Percentiles rank a stretch among this genome's conserved stretches.
phyloP scores from a whole-genome alignment of 2,329 filamentous ascomycete genomes.

The Ophiostoma sp. region DNA sequence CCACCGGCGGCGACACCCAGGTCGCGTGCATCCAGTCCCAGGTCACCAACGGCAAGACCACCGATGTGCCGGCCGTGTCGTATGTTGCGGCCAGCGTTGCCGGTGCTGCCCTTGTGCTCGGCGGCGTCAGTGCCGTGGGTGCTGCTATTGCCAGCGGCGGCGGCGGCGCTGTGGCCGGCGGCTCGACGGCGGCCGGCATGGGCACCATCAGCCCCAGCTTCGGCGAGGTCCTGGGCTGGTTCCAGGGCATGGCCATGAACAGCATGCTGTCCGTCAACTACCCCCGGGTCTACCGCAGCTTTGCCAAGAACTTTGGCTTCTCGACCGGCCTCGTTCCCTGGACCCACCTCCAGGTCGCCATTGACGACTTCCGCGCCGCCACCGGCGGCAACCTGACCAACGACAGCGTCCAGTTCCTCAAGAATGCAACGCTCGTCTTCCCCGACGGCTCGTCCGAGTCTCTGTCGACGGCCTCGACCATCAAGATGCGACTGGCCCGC shows the following conservation, averaged over 20 bases:
- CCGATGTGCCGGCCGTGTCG: constrained; percentile 67
- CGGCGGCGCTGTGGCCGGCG: constrained; percentile 45
- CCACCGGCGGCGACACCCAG: constrained; percentile 28
- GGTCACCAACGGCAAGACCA: constrained; percentile 83
- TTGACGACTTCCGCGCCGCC: constrained; percentile 72
- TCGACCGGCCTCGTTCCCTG: constrained; percentile 79
- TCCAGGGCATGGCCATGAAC: constrained; percentile 90
- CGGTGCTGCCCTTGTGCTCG: constrained; percentile 71
- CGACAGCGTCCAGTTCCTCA: constrained; percentile 69
- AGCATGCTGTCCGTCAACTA: constrained; percentile 93
- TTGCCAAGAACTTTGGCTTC: constrained; percentile 90
- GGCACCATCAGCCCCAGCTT: constrained; percentile 76
- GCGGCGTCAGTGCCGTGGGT: constrained; percentile 61
- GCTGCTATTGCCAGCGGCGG: constrained; percentile 42
- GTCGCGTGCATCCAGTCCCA: constrained; percentile 79
- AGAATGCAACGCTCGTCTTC: constrained; percentile 70
- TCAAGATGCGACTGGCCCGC: constrained; percentile 53
- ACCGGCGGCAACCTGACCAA: constrained; percentile 84
- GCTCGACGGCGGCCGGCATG: constrained; percentile 45
- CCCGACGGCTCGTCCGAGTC: constrained; percentile 49
- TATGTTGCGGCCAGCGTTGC: constrained; percentile 81
- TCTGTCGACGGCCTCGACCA: constrained; percentile 37
- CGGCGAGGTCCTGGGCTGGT: constrained; percentile 77
- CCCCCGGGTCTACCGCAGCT: constrained; percentile 81
- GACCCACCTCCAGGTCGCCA: constrained; percentile 70